phyloP scores from a whole-genome alignment of 306 rosid genomes.

The Cucumis melo region DNA sequence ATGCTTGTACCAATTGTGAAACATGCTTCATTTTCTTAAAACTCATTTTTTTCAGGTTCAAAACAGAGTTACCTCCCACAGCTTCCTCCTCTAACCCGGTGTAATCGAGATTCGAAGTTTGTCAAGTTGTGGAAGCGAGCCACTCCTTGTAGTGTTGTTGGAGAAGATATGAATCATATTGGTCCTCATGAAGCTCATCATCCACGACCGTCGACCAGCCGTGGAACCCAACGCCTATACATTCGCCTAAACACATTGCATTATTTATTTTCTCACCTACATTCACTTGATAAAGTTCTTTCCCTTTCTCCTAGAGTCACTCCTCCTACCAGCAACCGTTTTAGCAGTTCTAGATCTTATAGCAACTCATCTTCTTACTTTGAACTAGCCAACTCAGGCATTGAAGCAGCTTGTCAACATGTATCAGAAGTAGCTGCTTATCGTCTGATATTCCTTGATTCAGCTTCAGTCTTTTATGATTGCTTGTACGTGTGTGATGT shows the following conservation, averaged over 20 bases:
- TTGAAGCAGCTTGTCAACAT: constrained; percentile 50
- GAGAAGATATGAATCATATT: constrained; percentile 19
- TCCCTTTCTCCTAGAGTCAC: constrained; percentile 21
- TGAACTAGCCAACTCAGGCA: constrained; percentile 24
- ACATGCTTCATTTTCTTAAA: not conserved
- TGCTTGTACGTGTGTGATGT: constrained; percentile 55
- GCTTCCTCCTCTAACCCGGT: constrained; percentile 79
- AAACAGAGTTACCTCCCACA: constrained; percentile 67
- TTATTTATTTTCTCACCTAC: constrained; percentile 39
- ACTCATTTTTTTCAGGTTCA: constrained; percentile 39
- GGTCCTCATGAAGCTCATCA: constrained; percentile 43
- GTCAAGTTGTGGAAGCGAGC: constrained; percentile 61
- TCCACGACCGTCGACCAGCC: constrained; percentile 71
- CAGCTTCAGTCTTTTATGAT: constrained; percentile 57
- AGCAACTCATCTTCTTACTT: constrained; percentile 35
- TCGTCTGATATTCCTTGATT: constrained; percentile 77
- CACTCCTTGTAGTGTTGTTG: constrained; percentile 34
- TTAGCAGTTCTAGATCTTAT: constrained; percentile 17
- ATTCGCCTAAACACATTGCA: constrained; percentile 83
- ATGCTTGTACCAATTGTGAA: not conserved
- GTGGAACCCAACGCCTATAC: constrained; percentile 91
- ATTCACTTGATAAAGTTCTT: constrained; percentile 46
- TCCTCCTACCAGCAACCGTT: constrained; percentile 24
- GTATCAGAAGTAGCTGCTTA: constrained; percentile 86
- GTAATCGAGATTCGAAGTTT: constrained; percentile 66